Evolutionary conservation across 2,329 filamentous ascomycete genomes (phyloP).

Genomic region (Neopestalotiopsis rosae): DNA sequence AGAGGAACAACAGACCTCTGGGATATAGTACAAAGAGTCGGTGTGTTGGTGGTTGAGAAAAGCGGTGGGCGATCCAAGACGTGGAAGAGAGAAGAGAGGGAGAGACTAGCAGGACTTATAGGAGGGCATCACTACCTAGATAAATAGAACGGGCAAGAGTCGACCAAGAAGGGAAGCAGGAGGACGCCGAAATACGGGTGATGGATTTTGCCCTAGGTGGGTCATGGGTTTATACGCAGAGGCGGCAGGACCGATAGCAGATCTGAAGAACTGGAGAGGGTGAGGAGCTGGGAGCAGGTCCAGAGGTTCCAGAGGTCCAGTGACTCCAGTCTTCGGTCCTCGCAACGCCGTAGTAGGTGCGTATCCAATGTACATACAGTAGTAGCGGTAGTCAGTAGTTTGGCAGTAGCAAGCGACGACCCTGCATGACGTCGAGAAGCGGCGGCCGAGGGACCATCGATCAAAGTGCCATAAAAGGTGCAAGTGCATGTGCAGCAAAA

Average conservation of each 20-base stretch:
- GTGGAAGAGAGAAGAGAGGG: neutral
- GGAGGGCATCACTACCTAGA: conserved; percentile 5
- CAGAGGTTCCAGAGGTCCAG: too few relatives aligned
- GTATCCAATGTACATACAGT: neutral
- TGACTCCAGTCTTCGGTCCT: too few relatives aligned
- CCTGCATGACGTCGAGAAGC: conserved; percentile 13
- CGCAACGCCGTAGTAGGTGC: neutral
- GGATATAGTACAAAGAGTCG: neutral
- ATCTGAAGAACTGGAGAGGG: conserved; percentile 1
- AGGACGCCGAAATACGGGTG: conserved; percentile 15
- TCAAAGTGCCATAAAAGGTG: neutral
- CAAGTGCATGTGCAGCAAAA: neutral
- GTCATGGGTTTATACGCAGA: conserved; percentile 4
- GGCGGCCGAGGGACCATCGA: neutral
- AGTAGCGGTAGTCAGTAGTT: neutral
- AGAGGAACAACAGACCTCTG: neutral
- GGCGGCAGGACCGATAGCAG: conserved; percentile 12
- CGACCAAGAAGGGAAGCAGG: neutral
- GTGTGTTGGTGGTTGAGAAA: neutral
- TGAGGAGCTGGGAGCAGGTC: too few relatives aligned
- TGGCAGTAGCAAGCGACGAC: neutral
- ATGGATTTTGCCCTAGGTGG: conserved; percentile 16
- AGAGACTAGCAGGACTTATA: neutral
- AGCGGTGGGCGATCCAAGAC: neutral
- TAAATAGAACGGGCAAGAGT: conserved; percentile 1